Conservation (phyloP, 805 yeast genomes). For the Candida nitratophila region DNA sequence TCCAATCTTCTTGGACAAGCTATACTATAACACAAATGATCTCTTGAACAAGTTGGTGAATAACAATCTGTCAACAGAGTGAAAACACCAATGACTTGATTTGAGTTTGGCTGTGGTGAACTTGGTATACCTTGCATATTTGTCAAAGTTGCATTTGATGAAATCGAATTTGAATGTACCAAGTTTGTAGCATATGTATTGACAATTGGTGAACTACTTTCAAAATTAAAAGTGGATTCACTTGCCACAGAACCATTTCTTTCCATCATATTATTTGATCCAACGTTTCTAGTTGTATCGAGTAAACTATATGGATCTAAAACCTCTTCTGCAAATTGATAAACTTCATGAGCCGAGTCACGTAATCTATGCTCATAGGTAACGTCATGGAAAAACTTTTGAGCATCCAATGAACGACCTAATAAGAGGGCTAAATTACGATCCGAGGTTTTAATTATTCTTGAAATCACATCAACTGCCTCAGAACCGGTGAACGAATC, state of each 20-base stretch:
- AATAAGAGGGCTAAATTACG: constrained; percentile 81
- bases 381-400: constrained; percentile 89
- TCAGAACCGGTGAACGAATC: constrained; percentile 91
- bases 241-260: constrained; percentile 23
- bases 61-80: constrained; percentile 91
- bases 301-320: constrained; percentile 17
- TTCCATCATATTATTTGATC: constrained; percentile 5
- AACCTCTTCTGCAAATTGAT: constrained; percentile 64
- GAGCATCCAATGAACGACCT: constrained; percentile 92
- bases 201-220: constrained; percentile 11
- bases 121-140: not conserved
- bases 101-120: no score
- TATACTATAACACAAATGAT: constrained; percentile 82
- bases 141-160: not conserved
- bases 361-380: constrained; percentile 89
- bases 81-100: constrained; percentile 80
- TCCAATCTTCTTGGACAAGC: constrained; percentile 95
- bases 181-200: not conserved
- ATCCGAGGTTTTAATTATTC: constrained; percentile 83
- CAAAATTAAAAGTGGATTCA: constrained; percentile 13
- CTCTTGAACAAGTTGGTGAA: constrained; percentile 92
- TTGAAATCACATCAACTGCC: constrained; percentile 86
- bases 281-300: not conserved
- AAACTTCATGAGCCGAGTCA: constrained; percentile 82
- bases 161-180: not conserved